These are phyloP conservation scores for Fusarium foetens DNA, from an alignment of 2,329 filamentous ascomycete species.

Conservation along the genomic window DNA sequence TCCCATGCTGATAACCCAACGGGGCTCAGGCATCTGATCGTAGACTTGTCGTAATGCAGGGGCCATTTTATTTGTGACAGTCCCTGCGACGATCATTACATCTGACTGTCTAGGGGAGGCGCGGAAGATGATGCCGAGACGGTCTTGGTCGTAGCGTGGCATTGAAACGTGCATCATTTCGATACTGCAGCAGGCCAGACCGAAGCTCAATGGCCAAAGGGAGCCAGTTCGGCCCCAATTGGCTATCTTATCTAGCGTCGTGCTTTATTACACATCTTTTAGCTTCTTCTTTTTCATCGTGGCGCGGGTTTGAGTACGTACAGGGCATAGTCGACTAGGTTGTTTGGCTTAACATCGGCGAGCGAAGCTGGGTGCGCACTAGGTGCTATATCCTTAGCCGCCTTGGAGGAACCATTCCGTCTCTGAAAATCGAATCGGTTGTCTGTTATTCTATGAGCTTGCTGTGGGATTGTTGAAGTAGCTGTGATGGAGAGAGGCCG, in stretches of 20 bases:
- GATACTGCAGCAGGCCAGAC: slow-evolving; percentile 69
- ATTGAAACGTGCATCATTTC: slow-evolving; percentile 74
- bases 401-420: neutral
- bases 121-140: slow-evolving; percentile 73
- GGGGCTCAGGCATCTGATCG: slow-evolving; percentile 74
- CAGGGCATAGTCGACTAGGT: slow-evolving; percentile 30
- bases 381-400: neutral
- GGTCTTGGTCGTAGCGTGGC: slow-evolving; percentile 71
- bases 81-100: slow-evolving; percentile 74
- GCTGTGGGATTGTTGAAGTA: neutral
- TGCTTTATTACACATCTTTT: slow-evolving; percentile 46
- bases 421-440: neutral
- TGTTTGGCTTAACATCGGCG: slow-evolving; percentile 15
- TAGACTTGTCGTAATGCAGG: slow-evolving; percentile 71
- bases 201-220: slow-evolving; percentile 70
- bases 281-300: rapidly evolving
- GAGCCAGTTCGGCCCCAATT: slow-evolving; percentile 70
- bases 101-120: slow-evolving; percentile 72
- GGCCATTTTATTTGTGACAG: slow-evolving; percentile 75
- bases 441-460: neutral
- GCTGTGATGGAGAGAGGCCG: slow-evolving; percentile 1
- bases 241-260: slow-evolving; percentile 63
- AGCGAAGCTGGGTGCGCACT: neutral
- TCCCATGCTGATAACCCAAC: slow-evolving; percentile 75
- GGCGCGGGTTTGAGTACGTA: neutral